Conservation (phyloP, 1,284 basidiomycete genomes). For the Apiotrichum montevideense region DNA sequence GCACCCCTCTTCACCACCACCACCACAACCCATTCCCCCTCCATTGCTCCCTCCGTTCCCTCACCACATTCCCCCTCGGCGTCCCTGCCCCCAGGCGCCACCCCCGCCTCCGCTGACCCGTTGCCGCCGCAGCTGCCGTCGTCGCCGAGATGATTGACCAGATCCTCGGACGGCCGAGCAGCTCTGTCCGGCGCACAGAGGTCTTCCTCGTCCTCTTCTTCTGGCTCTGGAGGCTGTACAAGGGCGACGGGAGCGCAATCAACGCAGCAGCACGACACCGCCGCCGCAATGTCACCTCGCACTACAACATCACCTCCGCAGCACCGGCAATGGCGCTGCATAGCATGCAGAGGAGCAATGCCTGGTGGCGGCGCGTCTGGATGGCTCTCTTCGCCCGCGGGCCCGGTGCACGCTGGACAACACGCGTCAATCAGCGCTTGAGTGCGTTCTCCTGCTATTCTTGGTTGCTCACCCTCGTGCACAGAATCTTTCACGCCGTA, state of each 20-base stretch:
- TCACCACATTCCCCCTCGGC: too few relatives aligned
- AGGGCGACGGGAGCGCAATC: slow-evolving; percentile 58
- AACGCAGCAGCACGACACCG: neutral
- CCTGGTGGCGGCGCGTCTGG: slow-evolving; percentile 25
- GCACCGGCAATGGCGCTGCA: neutral
- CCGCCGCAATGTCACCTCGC: neutral
- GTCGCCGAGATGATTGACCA: slow-evolving; percentile 67
- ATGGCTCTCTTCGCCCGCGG: slow-evolving; percentile 29
- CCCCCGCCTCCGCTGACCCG: neutral
- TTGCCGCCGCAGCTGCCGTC: neutral
- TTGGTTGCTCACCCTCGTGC: neutral
- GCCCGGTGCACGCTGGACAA: slow-evolving; percentile 32
- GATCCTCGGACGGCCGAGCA: slow-evolving; percentile 67
- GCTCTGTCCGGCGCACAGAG: slow-evolving; percentile 69
- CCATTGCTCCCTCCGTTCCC: neutral
- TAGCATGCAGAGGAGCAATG: neutral
- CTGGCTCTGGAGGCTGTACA: slow-evolving; percentile 73
- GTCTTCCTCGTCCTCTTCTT: slow-evolving; percentile 80
- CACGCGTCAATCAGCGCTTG: slow-evolving; percentile 37
- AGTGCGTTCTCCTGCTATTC: slow-evolving; percentile 26
- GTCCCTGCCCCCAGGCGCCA: neutral
- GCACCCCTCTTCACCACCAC: neutral
- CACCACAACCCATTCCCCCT: neutral
- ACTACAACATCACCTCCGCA: neutral
- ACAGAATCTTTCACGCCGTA: slow-evolving; percentile 84